phyloP scores from a whole-genome alignment of 768 basidiomycete species.

The Hericium erinaceus region DNA sequence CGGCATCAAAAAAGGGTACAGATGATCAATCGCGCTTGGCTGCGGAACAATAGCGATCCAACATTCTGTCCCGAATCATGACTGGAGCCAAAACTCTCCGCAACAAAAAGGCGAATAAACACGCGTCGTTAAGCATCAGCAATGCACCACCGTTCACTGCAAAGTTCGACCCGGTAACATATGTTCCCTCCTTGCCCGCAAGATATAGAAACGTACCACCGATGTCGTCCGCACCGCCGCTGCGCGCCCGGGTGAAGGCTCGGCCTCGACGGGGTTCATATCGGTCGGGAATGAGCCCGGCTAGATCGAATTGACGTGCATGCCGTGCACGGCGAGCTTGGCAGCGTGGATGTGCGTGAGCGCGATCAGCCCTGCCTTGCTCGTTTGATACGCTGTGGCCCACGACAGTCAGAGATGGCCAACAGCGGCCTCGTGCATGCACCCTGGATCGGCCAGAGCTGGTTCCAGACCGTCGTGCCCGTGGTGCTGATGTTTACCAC shows the following conservation, averaged over 20 bases:
- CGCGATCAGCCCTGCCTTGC: background rate
- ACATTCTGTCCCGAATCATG: too few relatives aligned
- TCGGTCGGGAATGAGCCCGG: background rate
- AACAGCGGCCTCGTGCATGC: too few relatives aligned
- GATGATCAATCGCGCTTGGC: too few relatives aligned
- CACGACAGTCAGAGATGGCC: constrained; percentile 58
- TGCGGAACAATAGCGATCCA: too few relatives aligned
- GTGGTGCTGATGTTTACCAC: background rate
- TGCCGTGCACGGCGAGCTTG: background rate
- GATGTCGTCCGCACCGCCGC: constrained; percentile 59
- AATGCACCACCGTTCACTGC: constrained; percentile 64
- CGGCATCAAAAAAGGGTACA: too few relatives aligned
- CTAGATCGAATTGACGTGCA: background rate
- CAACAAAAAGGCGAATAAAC: background rate
- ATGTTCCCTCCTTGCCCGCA: constrained; percentile 66
- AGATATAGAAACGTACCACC: constrained; percentile 66
- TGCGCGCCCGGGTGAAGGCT: constrained; percentile 25
- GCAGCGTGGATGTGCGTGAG: background rate
- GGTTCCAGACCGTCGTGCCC: background rate
- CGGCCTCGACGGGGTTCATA: constrained; percentile 27
- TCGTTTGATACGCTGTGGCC: constrained; percentile 28
- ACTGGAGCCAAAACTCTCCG: too few relatives aligned
- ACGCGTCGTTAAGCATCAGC: background rate
- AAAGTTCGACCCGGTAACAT: constrained; percentile 69
- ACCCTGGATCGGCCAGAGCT: constrained; percentile 67